Base-by-base conservation (phyloP, 345 rosid genomes). In the Brassica carinata region DNA sequence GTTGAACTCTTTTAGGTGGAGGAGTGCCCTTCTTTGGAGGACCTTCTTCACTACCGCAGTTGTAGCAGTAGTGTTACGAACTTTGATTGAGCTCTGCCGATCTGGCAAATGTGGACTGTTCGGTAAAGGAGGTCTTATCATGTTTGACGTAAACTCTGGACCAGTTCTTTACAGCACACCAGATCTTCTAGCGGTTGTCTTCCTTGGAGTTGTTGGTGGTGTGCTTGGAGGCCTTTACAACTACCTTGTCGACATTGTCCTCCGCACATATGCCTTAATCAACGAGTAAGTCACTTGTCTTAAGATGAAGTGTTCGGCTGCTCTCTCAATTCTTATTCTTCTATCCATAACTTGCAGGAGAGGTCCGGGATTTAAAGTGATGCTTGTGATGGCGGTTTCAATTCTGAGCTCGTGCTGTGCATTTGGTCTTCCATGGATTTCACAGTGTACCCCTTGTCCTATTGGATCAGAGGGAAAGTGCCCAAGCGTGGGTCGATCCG, bases 1-100 rank as follows among this genome's bases (percentile, higher is more conserved):
- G 38, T 34, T 34, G 38, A 34, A 34, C 2, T 34, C 8, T 7
- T 7, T 34, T 34, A 34, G 98, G 98, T 94, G 98, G 98, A 85
- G 98, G 82, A 94, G 92, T 85, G 97, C 98, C 30, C 90, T 94
- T 79, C 96, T 94, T 43, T 94, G 97, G 98, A 87, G 97, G 85
- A 92, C 97, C 26, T 92, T 92, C 85, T 91, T 94, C 80, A 94
- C 98, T 7, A 94, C 97, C 8, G 97, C 98, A 61, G 95, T 94
- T 26, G 98, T 94, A 9, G 97, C 97, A 15, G 92, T 92, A 30
- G 97, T 92, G 43, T 80, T 94, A 71, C 87, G 98, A 85, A 84
- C 88, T 66, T 84, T 87, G 64, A 87, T 92, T 64, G 89, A 90
- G 70, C 84, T 87, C 64, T 94, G 98, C 79, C 79, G 79, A 43